phyloP scores from a whole-genome alignment of 176 grass and related monocot genomes.

The Oryza meridionalis region DNA sequence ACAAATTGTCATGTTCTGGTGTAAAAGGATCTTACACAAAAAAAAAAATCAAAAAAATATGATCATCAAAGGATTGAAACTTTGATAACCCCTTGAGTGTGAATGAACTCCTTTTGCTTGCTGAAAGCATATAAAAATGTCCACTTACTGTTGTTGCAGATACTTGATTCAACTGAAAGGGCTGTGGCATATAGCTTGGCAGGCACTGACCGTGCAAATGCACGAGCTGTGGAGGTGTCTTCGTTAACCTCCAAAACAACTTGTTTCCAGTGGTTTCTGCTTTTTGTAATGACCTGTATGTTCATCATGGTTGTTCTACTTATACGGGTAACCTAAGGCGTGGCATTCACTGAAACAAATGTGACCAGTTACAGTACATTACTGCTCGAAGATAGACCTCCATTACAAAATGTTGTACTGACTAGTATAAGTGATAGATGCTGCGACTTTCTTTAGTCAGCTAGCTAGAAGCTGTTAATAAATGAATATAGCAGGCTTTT shows the following conservation, averaged over 20 bases:
- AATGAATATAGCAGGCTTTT: background rate
- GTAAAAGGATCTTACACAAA: background rate
- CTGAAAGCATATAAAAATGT: constrained; percentile 8
- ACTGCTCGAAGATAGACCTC: background rate
- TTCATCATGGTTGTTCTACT: constrained; percentile 81
- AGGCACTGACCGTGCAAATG: constrained; percentile 49
- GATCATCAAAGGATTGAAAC: background rate
- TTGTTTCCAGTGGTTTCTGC: constrained; percentile 62
- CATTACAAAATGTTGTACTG: background rate
- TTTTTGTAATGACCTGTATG: constrained; percentile 59
- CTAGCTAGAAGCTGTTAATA: background rate
- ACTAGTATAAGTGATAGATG: background rate
- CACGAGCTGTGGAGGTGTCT: constrained; percentile 43
- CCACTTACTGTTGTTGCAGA: constrained; percentile 33
- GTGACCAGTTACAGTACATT: background rate
- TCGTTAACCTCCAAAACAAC: constrained; percentile 50
- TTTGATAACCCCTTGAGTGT: background rate
- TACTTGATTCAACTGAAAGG: constrained; percentile 59
- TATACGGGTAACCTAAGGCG: constrained; percentile 56
- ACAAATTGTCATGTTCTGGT: background rate
- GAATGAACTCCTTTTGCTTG: background rate
- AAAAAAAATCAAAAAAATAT: background rate
- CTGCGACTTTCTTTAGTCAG: background rate
- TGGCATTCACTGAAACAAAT: background rate
- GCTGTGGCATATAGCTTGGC: constrained; percentile 66